A percentile compares a stretch with the other conserved stretches of the same genome.
Evolutionary conservation across 768 basidiomycete genomes (phyloP).

Genomic region (Trametes meyenii): DNA sequence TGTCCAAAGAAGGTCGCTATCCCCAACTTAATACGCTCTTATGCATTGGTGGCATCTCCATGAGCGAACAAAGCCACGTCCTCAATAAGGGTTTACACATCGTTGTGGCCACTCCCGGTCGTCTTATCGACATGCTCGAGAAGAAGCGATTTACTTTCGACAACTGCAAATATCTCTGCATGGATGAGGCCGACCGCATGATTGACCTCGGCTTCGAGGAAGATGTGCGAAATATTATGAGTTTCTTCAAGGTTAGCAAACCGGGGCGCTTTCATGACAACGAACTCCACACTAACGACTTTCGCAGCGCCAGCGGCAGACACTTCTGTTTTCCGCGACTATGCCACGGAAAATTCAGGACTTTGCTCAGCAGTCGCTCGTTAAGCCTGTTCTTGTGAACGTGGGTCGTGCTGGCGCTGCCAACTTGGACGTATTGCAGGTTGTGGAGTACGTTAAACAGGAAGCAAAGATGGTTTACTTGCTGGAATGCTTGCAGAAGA

Average conservation of each 20-base stretch:
- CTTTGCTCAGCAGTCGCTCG: conserved; percentile 96
- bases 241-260: conserved; percentile 85
- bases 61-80: conserved; percentile 95
- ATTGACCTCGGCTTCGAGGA: conserved; percentile 99
- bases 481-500: conserved; percentile 96
- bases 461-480: conserved; percentile 99
- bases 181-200: conserved; percentile 99
- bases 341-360: conserved; percentile 99
- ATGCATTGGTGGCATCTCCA: conserved; percentile 97
- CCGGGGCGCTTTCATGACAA: background rate
- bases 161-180: conserved; percentile 93
- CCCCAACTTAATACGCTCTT: conserved; percentile 86
- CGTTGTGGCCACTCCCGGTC: conserved; percentile 95
- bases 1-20: conserved; percentile 80
- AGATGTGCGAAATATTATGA: conserved; percentile 98
- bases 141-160: conserved; percentile 92
- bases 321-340: conserved; percentile 95
- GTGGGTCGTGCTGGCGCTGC: conserved; percentile 98
- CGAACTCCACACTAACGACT: background rate
- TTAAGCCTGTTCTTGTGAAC: conserved; percentile 92
- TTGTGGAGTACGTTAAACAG: conserved; percentile 98
- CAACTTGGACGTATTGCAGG: conserved; percentile 93
- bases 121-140: conserved; percentile 97
- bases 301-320: conserved; percentile 89
- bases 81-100: conserved; percentile 92